Evolutionary conservation across 352 stramenopile genomes (phyloP).

Genomic region (Plasmopara muralis): DNA sequence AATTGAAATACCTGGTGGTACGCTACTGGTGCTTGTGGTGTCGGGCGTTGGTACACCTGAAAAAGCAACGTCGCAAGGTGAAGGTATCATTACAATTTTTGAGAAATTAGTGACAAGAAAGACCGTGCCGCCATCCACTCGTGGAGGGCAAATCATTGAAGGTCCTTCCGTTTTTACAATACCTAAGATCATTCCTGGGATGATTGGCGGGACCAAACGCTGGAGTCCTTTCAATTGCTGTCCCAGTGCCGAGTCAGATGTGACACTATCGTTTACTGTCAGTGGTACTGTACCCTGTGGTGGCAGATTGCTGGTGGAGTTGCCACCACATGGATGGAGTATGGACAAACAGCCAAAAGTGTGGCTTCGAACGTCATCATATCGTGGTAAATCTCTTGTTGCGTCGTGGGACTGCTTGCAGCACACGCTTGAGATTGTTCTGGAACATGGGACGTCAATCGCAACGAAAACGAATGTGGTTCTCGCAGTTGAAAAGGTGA

Average conservation of each 20-base stretch:
- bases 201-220: constrained; percentile 28
- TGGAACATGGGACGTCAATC: constrained; percentile 26
- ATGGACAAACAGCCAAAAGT: constrained; percentile 47
- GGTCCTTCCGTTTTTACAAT: constrained; percentile 41
- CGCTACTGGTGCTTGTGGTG: constrained; percentile 36
- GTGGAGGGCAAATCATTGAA: constrained; percentile 60
- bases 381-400: constrained; percentile 23
- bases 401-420: constrained; percentile 42
- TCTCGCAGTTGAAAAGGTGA: constrained; percentile 39
- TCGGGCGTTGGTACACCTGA: constrained; percentile 53
- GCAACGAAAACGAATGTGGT: constrained; percentile 29
- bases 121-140: constrained; percentile 45
- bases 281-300: constrained; percentile 31
- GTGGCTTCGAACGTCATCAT: constrained; percentile 27
- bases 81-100: constrained; percentile 49
- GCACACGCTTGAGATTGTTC: constrained; percentile 45
- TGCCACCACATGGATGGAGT: constrained; percentile 47
- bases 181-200: constrained; percentile 44
- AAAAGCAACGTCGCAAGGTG: constrained; percentile 35
- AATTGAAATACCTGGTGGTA: constrained; percentile 29
- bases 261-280: constrained; percentile 43
- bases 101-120: constrained; percentile 52
- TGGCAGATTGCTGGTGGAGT: constrained; percentile 45
- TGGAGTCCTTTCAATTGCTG: constrained; percentile 63
- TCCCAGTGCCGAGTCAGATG: constrained; percentile 39